Evolutionary conservation across 1,139 yeast genomes (phyloP).

Genomic region (Nakaseomyces nivariensis): DNA sequence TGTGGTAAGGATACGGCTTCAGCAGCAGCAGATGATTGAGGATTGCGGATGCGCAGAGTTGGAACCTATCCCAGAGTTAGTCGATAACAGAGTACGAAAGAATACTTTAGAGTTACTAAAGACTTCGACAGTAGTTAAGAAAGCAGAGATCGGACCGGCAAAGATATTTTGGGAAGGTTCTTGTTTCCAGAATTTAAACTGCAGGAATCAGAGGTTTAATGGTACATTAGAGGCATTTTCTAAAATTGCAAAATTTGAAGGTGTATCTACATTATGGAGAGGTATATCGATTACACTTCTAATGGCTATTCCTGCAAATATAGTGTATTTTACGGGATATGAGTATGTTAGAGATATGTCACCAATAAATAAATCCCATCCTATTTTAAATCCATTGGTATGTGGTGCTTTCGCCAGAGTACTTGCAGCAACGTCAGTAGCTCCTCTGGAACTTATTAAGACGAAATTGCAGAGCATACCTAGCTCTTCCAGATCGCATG

Average conservation of each 20-base stretch:
- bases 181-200: constrained; percentile 25
- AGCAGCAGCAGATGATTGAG: constrained; percentile 70
- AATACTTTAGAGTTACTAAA: constrained; percentile 8
- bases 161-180: constrained; percentile 36
- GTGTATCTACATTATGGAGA: constrained; percentile 71
- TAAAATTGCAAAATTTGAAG: constrained; percentile 62
- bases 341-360: constrained; percentile 73
- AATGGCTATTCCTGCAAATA: constrained; percentile 90
- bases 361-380: constrained; percentile 41
- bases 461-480: constrained; percentile 87
- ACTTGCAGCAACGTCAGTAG: constrained; percentile 72
- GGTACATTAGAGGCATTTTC: constrained; percentile 69
- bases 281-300: constrained; percentile 74
- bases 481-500: constrained; percentile 28
- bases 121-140: constrained; percentile 6
- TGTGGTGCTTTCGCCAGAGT: constrained; percentile 84
- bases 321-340: constrained; percentile 89
- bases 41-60: constrained; percentile 25
- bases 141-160: constrained; percentile 6
- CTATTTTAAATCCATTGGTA: constrained; percentile 58
- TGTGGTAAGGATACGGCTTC: constrained; percentile 81
- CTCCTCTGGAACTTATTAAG: constrained; percentile 81
- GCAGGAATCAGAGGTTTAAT: constrained; percentile 27
- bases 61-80: constrained; percentile 11
- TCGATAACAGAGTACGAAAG: not conserved